Base-by-base conservation (phyloP, 805 yeast species). In the Candida caryicola region DNA sequence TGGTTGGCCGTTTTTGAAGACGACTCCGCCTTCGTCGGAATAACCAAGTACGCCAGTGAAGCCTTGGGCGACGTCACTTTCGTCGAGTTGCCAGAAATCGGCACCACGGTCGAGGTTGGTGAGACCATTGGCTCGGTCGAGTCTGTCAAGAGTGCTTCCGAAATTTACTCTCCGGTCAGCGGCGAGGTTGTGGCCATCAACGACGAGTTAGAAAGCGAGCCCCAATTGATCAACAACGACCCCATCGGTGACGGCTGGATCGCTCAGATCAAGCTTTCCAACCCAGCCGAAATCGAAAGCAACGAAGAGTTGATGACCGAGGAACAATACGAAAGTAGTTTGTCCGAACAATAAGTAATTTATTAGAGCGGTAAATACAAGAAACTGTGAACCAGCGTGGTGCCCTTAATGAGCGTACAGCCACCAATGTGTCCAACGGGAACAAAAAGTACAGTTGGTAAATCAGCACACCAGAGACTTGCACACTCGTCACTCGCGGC, bases 171-270 rank as follows among this genome's bases (percentile, higher is more conserved):
- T 14, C 99, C 99, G 36, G 84, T 88, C 19, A 64, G 73, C 12
- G 96, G 96, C 34, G 82, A 76, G 49, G 71, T 93, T 26, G 44
- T 80, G 34, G 96, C 81, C 49, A 77, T 79, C 48, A 93, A 93
- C 66, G 74, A 69, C 26, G 61, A 57, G 17, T 73, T 93, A 50
- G 82, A 77, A 46, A 77, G 76, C 35, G 68, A 73, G 43, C 97
- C 99, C 25, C 81, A 79, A 41, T 69, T 88, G 52, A 78, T 93
- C 54, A 91, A 90, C 66, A 64, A 69, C 47, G 97, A 89, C 57
- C 97, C 99, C 34, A 73, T 85, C 81, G 97, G 97, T 39, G 81
- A 79, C 41, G 98, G 95, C 26, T 91, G 96, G 96, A 77, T 91
- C 46, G 87, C 85, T 38, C 85, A 87, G 66, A 64, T 91, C 49